phyloP scores from a whole-genome alignment of 306 rosid genomes.

The Ochetophila trinervis region DNA sequence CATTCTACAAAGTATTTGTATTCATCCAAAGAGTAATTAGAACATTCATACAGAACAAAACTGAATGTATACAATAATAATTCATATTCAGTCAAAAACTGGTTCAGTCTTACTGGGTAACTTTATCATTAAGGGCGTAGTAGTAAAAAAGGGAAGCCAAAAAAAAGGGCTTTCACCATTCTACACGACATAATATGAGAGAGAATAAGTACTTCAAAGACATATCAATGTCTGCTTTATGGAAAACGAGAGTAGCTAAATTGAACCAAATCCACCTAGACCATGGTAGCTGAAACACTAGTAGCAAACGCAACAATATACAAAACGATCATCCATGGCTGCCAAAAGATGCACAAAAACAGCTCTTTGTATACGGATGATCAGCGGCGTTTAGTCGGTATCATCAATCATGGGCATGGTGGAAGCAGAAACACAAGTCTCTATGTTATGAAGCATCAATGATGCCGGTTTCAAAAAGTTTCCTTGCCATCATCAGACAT shows the following conservation, averaged over 20 bases:
- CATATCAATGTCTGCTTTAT: conserved; percentile 34
- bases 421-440: conserved; percentile 18
- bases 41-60: background rate
- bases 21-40: background rate
- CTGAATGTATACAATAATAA: conserved; percentile 5
- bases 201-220: conserved; percentile 36
- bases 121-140: conserved; percentile 30
- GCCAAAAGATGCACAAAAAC: conserved; percentile 66
- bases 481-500: conserved; percentile 34
- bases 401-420: conserved; percentile 28
- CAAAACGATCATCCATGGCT: conserved; percentile 96
- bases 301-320: conserved; percentile 61
- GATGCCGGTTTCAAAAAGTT: conserved; percentile 45
- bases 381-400: conserved; percentile 42
- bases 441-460: conserved; percentile 43
- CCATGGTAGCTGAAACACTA: conserved; percentile 45
- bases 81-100: conserved; percentile 34
- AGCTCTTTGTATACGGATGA: conserved; percentile 76
- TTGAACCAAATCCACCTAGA: conserved; percentile 41
- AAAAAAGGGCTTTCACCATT: conserved; percentile 62
- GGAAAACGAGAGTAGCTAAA: conserved; percentile 39
- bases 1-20: background rate
- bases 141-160: conserved; percentile 46
- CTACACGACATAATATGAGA: conserved; percentile 24
- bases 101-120: conserved; percentile 31